A percentile compares a stretch with the other conserved stretches of the same genome.
Evolutionary conservation across 345 rosid genomes (phyloP).

Genomic region (Citrus sp.): DNA sequence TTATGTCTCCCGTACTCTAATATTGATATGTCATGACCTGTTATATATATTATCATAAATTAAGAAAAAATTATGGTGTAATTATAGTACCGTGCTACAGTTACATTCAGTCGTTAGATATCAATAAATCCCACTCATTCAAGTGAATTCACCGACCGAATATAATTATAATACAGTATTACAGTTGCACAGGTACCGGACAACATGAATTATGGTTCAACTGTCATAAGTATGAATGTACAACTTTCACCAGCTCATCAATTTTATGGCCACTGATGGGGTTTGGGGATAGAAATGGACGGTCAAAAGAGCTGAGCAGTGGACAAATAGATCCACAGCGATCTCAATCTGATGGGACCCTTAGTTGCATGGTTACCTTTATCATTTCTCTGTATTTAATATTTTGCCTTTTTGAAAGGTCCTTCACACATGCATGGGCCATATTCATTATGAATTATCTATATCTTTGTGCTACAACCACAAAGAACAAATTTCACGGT

Average conservation of each 20-base stretch:
- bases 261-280: too few relatives aligned
- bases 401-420: background rate
- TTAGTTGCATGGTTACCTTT: background rate
- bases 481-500: background rate
- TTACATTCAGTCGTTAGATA: accelerated
- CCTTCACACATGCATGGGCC: too few relatives aligned
- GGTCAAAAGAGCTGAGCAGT: too few relatives aligned
- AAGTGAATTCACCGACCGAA: accelerated
- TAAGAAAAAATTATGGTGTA: accelerated
- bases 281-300: too few relatives aligned
- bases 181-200: accelerated
- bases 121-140: accelerated
- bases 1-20: accelerated
- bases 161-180: accelerated
- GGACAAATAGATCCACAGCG: background rate
- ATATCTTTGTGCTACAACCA: background rate
- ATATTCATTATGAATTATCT: too few relatives aligned
- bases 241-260: too few relatives aligned
- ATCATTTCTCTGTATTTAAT: too few relatives aligned
- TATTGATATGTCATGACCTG: accelerated
- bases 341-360: background rate
- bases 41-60: too few relatives aligned
- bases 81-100: accelerated
- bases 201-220: too few relatives aligned
- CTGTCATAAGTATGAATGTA: too few relatives aligned